Evolutionary conservation across 2,329 filamentous ascomycete genomes (phyloP), one percentile per base, ranked within the genome.

Genomic region (Ascochyta lentis): DNA sequence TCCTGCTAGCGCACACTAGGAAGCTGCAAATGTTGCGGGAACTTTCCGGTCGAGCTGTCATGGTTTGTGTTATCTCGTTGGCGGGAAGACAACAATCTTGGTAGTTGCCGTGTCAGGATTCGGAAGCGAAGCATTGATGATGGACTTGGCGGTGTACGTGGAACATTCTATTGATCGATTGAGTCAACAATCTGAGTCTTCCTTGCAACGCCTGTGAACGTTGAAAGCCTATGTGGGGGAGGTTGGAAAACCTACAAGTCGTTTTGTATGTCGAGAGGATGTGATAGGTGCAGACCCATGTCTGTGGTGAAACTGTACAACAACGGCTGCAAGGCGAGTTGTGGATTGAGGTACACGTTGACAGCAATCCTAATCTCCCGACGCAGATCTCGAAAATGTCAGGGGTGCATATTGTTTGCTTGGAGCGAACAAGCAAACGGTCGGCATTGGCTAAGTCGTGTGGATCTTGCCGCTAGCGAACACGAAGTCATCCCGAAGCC

Each of bases 291-390:
- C 44, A 7, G 13, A 34, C 37, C 39, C 26, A 7, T 49, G 41
- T 34, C 29, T 3, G 31, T 24, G 7, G 13, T 23, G 35, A 49
- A 46, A 55, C 41, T 49, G 52, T 55, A 49, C 46, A 16, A 55
- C 52, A 24, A n/a, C 37, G n/a, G 39, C 16, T 37, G 10, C 7
- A 37, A 42, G 23, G 40, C 34, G 12, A 40, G 35, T 1, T 44
- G n/a, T 49, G 34, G 34, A 49, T 44, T 35, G 22, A 26, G 27
- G 33, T 44, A 48, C 15, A 29, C 13, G 12, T 43, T 23, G 23
- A 41, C 19, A 49, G 34, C 45, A 49, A 49, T 49, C 45, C 23
- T 26, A 44, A 49, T 46, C 26, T 49, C 45, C 26, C 16, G 22
- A 44, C 35, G 52, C 46, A 55, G 41, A 55, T 55, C 52, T 16